Conservation (phyloP, 2,329 filamentous ascomycete genomes). For the Nectriaceae sp. region DNA sequence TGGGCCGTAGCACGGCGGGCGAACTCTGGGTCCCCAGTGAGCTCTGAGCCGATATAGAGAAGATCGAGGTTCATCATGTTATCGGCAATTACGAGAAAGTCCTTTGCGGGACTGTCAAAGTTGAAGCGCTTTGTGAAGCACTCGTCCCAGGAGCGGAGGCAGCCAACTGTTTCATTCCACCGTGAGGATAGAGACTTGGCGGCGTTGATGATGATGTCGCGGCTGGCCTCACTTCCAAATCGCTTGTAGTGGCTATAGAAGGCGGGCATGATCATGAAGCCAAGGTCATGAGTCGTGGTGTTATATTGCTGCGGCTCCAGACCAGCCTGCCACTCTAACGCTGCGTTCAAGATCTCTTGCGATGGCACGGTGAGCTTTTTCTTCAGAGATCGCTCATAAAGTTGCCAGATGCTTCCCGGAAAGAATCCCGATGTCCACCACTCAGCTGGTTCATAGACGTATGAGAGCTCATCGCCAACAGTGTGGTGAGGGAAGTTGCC, state of each 20-base stretch:
- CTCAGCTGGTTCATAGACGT: background rate
- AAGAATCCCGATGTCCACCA: background rate
- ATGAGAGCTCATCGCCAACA: no score
- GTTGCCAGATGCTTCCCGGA: background rate
- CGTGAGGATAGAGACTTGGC: background rate
- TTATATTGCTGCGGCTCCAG: no score
- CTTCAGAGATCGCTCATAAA: background rate
- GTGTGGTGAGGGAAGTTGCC: no score
- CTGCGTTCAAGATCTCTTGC: background rate
- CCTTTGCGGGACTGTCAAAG: background rate
- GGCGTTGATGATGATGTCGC: background rate
- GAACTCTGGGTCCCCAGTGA: constrained; percentile 2
- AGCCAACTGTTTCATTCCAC: background rate
- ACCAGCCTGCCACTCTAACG: no score
- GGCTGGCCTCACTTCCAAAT: background rate
- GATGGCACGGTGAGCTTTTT: background rate
- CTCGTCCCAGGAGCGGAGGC: background rate
- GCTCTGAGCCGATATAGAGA: constrained; percentile 10
- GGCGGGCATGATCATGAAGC: background rate
- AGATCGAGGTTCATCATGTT: constrained; percentile 23
- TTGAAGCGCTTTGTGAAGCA: background rate
- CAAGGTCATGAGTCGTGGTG: background rate
- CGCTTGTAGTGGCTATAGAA: background rate
- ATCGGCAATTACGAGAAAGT: constrained; percentile 6
- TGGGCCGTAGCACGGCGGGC: background rate